Conservation (phyloP, 1,284 basidiomycete species). For the Xerocomus minutiporus region DNA sequence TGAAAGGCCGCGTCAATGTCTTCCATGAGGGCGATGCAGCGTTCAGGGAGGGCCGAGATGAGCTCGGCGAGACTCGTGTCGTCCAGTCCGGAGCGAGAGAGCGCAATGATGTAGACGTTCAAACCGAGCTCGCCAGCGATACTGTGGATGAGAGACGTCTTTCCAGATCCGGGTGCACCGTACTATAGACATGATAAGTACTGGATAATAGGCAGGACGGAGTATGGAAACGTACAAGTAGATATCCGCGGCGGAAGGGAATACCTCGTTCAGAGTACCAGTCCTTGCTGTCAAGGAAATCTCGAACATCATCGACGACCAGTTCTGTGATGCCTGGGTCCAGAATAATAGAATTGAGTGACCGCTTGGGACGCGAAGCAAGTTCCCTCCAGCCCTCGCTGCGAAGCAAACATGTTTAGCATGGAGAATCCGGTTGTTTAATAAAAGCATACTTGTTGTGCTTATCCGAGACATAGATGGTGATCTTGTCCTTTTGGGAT, state of each 20-base stretch:
- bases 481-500: constrained; percentile 50
- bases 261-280: constrained; percentile 70
- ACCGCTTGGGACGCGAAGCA: constrained; percentile 57
- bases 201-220: neutral
- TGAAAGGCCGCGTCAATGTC: constrained; percentile 75
- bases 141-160: constrained; percentile 70
- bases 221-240: constrained; percentile 41
- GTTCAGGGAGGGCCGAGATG: constrained; percentile 60
- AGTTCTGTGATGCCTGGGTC: constrained; percentile 62
- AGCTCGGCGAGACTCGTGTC: constrained; percentile 58
- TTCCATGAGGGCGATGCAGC: constrained; percentile 75
- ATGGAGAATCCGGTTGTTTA: neutral
- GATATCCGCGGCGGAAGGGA: constrained; percentile 69
- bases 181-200: constrained; percentile 39
- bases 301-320: constrained; percentile 59
- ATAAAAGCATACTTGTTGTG: constrained; percentile 37
- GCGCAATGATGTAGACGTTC: constrained; percentile 70
- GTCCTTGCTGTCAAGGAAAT: constrained; percentile 58
- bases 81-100: constrained; percentile 68
- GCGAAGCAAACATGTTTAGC: neutral
- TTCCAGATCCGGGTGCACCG: constrained; percentile 72
- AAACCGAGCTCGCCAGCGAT: constrained; percentile 72
- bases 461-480: constrained; percentile 52
- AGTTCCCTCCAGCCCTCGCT: constrained; percentile 47
- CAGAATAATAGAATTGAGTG: constrained; percentile 60